Base-by-base conservation (phyloP, 495 filamentous ascomycete genomes). In the Penicillium waksmanii region DNA sequence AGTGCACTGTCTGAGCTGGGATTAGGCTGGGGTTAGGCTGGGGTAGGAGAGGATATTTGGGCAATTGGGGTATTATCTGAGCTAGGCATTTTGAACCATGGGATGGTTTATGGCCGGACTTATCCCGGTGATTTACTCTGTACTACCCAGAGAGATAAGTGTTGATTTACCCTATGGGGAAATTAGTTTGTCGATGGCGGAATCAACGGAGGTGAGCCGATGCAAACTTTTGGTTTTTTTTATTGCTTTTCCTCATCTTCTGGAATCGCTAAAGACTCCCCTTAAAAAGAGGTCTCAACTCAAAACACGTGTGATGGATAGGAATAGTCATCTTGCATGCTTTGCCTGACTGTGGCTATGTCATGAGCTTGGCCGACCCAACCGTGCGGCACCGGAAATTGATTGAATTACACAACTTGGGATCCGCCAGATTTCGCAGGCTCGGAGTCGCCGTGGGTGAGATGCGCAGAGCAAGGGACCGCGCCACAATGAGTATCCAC, bases 281-380 rank as follows among this genome's bases (percentile, higher is more conserved):
- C 34, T 36, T 36, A 36, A 13, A 36, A 2, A 3, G 34, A 9
- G 13, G 9, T 9, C 10, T 13, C 10, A 9, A 5, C 34, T 36
- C 10, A 36, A 36, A 10, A 36, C 9, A 36, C 13, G 34, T 10
- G 13, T 36, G 34, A 9, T 10, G 13, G 2, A 38, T 38, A 38
- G 36, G 10, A 13, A 13, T n/a, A 38, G 36, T 38, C 36, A 38
- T 38, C 36, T 31, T 31, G 27, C 27, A 7, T 31, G 6, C 27
- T 31, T 31, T n/a, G 10, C 36, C 36, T 38, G 36, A 38, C 36
- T 38, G 23, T 27, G 23, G 23, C 23, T 27, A 25, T 21, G 23
- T 27, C 46, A 23, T 48, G 46, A 48, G 23, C 46, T 48, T 48
- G 46, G 46, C 46, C 9, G 46, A 48, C 46, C 46, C 46, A 27